These are phyloP conservation scores for Phytophthora sojae DNA, from an alignment of 352 stramenopile genomes.

Conservation along the genomic window DNA sequence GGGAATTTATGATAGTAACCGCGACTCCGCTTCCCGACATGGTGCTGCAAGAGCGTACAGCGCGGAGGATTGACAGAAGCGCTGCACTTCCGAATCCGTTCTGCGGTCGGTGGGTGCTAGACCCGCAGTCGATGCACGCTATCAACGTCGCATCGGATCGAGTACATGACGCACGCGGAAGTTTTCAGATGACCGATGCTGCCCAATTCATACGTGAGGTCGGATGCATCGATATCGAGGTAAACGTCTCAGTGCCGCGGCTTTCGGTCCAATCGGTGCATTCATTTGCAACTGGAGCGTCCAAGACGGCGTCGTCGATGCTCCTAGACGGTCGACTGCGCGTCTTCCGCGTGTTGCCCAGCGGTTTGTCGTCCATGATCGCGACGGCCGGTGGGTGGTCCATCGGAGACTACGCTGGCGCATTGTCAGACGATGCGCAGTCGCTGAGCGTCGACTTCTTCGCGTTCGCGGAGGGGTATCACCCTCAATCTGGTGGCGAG, in stretches of 20 bases:
- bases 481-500: not conserved
- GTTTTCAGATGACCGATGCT: not conserved
- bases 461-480: not conserved
- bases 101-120: not conserved
- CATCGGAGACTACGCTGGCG: conserved; percentile 1
- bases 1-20: not conserved
- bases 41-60: not conserved
- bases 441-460: not conserved
- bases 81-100: not conserved
- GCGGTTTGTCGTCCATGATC: conserved; percentile 3
- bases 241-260: not conserved
- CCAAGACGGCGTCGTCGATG: not conserved
- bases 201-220: not conserved
- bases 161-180: not conserved
- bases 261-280: not conserved
- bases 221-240: not conserved
- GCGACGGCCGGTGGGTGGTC: not conserved
- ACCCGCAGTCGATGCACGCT: not conserved
- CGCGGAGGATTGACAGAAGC: too few species aligned
- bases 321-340: not conserved
- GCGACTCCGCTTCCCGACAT: not conserved
- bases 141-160: not conserved
- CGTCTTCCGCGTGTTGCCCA: not conserved
- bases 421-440: not conserved
- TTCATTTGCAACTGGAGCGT: not conserved